Evolutionary conservation across 2,329 filamentous ascomycete genomes (phyloP), one percentile per base, ranked within the genome.

Genomic region (Pseudogymnoascus destructans): DNA sequence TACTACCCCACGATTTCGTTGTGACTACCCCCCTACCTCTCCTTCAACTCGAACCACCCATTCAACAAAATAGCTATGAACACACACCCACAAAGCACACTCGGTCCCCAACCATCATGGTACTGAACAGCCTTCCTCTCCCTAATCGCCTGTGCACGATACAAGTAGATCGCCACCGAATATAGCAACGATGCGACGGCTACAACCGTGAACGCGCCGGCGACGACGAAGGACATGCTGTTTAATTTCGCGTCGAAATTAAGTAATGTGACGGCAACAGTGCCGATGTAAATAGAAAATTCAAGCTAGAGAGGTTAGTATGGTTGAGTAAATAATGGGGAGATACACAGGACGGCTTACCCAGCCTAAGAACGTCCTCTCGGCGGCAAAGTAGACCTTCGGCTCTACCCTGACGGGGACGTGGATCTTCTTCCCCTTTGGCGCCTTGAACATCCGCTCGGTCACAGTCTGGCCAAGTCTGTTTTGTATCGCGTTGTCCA

Each of bases 371-470:
- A 96, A 98, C 0, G 93, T 98, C 63, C 93, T 82, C 73, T 98
- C 93, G 0, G 90, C 91, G 19, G 93, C 93, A 69, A 98, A 95
- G 72, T 90, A 95, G 56, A 98, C 93, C 74, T 98, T 98, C 32
- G 93, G 93, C 72, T 98, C 93, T 32, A 98, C 91, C 55, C 93
- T 84, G 58, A 97, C 86, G 11, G 92, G 92, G 21, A 98, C 93
- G 67, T 97, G 92, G 60, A 98, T 97, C 71, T 88, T 88, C 81
- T 91, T 92, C 58, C 87, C 87, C 70, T 82, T 84, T 10, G 87
- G 87, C 7, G 87, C 87, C 69, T 82, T 85, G 74, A 90, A 82
- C 64, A 73, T 77, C 70, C 77, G 80, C 27, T 71, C 75, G 62
- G 79, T 76, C 23, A 84, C 77, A 73, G 83, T 65, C 66, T 78